Conservation (phyloP, 1,284 basidiomycete genomes). For the Trichosporon asahii region DNA sequence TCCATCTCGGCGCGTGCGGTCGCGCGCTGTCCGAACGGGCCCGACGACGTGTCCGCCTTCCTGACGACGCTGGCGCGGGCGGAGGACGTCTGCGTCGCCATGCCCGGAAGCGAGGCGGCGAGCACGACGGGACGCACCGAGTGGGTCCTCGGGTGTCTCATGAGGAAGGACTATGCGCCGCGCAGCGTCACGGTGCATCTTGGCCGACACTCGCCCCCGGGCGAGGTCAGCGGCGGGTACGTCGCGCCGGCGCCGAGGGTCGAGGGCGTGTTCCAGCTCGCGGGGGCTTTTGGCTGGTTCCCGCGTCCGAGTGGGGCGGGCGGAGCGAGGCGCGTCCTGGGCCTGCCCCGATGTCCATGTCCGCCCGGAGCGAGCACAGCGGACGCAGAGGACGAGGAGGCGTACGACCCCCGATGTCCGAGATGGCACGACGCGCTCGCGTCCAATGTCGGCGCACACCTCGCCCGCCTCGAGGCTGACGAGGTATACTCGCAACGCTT, state of each 20-base stretch:
- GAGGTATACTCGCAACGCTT: background rate
- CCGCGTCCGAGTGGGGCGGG: background rate
- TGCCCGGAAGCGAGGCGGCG: background rate
- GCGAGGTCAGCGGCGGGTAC: background rate
- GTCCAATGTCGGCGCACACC: background rate
- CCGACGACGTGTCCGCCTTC: background rate
- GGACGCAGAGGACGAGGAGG: background rate
- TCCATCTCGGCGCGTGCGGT: background rate
- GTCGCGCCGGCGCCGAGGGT: background rate
- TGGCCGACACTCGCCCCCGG: background rate
- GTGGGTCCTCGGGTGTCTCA: background rate
- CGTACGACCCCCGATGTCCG: background rate
- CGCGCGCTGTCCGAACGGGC: conserved; percentile 3
- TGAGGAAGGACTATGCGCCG: background rate
- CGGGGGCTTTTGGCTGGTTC: background rate
- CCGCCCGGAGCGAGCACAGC: no score
- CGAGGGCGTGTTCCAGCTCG: background rate
- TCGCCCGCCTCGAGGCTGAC: background rate
- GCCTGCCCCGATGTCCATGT: no score
- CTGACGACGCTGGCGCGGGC: background rate
- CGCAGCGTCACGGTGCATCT: background rate
- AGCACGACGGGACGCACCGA: background rate
- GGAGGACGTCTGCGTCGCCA: background rate
- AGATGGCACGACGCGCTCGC: background rate
- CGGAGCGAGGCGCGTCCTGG: background rate